A percentile compares a stretch with the other conserved stretches of the same genome.
Evolutionary conservation across 169 alveolate genomes (phyloP).

Genomic region (Cryptosporidium ubiquitum): DNA sequence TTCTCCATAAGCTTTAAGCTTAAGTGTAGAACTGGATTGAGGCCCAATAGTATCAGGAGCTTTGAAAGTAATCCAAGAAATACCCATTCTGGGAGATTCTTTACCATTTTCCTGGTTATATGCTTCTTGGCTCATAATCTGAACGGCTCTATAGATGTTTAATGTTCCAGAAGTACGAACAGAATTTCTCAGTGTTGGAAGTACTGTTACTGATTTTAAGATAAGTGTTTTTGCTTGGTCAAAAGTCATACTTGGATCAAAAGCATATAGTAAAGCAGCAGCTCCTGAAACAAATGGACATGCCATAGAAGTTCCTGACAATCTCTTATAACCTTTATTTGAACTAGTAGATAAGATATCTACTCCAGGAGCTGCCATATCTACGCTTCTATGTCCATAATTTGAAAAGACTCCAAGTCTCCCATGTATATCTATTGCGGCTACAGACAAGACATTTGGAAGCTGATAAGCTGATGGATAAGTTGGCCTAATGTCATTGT

Average conservation of each 20-base stretch:
- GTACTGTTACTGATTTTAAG: conserved; percentile 37
- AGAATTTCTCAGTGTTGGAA: conserved; percentile 26
- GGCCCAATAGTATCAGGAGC: conserved; percentile 65
- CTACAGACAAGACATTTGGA: conserved; percentile 75
- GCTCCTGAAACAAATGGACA: conserved; percentile 81
- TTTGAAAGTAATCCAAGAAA: conserved; percentile 43
- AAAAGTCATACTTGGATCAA: conserved; percentile 59
- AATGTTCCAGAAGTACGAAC: conserved; percentile 64
- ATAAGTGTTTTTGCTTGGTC: conserved; percentile 47
- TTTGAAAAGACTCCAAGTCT: conserved; percentile 79
- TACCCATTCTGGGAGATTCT: background rate
- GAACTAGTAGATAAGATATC: conserved; percentile 78
- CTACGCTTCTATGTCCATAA: conserved; percentile 78
- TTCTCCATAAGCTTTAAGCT: conserved; percentile 48
- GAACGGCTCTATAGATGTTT: conserved; percentile 56
- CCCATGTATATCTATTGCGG: conserved; percentile 77
- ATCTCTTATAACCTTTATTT: conserved; percentile 48
- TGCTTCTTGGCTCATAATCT: conserved; percentile 56
- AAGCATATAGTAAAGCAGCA: conserved; percentile 60
- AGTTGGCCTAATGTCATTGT: conserved; percentile 77
- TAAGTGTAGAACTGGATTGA: conserved; percentile 18
- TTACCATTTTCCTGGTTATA: conserved; percentile 1
- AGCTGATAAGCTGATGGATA: conserved; percentile 76
- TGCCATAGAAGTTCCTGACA: conserved; percentile 82
- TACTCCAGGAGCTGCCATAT: conserved; percentile 81